These are phyloP conservation scores for Prunus dulcis DNA, from an alignment of 306 rosid genomes.

Conservation along the genomic window DNA sequence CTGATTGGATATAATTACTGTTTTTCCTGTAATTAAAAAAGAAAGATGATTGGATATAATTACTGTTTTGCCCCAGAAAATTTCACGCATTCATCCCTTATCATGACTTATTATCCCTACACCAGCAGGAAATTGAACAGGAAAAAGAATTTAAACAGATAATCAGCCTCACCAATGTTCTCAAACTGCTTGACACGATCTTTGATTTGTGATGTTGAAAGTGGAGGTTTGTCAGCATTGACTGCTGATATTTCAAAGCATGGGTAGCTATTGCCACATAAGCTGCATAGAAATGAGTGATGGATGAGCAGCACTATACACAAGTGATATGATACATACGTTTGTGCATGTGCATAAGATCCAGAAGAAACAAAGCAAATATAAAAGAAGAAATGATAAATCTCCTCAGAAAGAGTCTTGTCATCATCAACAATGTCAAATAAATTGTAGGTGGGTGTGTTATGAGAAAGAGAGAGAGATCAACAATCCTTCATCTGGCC, in stretches of 20 bases:
- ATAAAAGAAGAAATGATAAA: no score
- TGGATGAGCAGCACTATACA: slow-evolving; percentile 17
- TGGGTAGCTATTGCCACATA: slow-evolving; percentile 68
- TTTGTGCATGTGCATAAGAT: no score
- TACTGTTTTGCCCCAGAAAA: background rate
- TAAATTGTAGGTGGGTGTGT: no score
- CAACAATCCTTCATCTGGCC: no score
- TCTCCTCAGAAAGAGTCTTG: no score
- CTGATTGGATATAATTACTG: slow-evolving; percentile 78
- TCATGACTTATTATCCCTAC: background rate
- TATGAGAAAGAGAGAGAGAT: no score
- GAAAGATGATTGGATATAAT: slow-evolving; percentile 18
- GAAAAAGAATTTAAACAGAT: slow-evolving; percentile 1
- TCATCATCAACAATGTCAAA: no score
- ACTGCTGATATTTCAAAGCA: slow-evolving; percentile 94
- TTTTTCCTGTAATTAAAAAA: slow-evolving; percentile 62
- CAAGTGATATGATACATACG: no score
- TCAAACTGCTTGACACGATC: slow-evolving; percentile 84
- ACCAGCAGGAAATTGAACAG: background rate
- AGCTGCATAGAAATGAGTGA: slow-evolving; percentile 51
- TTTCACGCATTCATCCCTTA: background rate
- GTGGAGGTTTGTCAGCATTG: slow-evolving; percentile 95
- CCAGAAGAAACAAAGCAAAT: no score
- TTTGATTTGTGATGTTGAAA: slow-evolving; percentile 59
- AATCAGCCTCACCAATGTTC: slow-evolving; percentile 62